Evolutionary conservation across 371 early-diverging fungal species (phyloP), one percentile per base, ranked within the genome.

Genomic region (Mucor plumbeus): DNA sequence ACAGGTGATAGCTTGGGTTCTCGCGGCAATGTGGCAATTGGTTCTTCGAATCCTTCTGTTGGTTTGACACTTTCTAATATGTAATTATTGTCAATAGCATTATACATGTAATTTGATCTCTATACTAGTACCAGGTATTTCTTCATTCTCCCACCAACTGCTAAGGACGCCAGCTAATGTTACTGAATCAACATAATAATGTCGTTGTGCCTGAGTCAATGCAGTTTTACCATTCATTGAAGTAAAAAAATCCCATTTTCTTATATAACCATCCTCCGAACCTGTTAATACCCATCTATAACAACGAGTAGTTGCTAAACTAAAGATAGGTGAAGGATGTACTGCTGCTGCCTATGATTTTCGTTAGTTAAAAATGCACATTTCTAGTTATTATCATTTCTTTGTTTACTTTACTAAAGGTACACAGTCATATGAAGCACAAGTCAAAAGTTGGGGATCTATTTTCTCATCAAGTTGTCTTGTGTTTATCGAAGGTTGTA

Each of bases 141-240:
- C 96, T 50, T 91, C 92, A 68, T 95, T 92, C 68, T 97, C 96
- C 96, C 97, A 98, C 73, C 94, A 96, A 15, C 96, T 96, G 17
- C 86, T 71, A 68, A 96, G 63, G 3, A 94, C 87, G 7, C 95
- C 98, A 5, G 91, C 93, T 85, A 92, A 90, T 34, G 87, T 84
- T 10, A 97, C 91, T 14, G 94, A 91, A 55, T 97, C 98, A 6
- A 92, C 93, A 35, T 90, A 85, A 4, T 92, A 87, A 65, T 97
- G 97, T 50, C 91, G 69, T 62, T 96, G 99, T 15, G 83, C 89
- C 67, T 88, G 91, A 0, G 98, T 96, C 55, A 98, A 79, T 48
- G 80, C 61, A 5, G 89, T 81, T 61, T 92, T 92, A 1, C 97
- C 97, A 67, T 92, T 92, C 77, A 95, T 87, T 0, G 97, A 90